Conservation (phyloP, 1,284 basidiomycete genomes). For the Microbotryum violaceum region DNA sequence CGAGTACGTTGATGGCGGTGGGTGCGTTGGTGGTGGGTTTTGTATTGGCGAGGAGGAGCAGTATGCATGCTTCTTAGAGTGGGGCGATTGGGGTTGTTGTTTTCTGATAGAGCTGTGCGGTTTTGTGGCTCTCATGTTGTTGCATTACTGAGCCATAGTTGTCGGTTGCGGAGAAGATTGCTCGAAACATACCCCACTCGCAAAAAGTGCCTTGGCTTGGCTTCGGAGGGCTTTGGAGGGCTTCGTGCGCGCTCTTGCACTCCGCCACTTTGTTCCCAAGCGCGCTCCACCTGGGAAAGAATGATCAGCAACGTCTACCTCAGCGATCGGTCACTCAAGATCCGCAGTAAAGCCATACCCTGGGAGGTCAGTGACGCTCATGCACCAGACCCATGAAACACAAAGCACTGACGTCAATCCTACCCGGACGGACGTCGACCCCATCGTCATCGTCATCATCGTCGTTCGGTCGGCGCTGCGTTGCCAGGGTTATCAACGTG, state of each 20-base stretch:
- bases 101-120: no score
- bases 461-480: neutral
- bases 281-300: neutral
- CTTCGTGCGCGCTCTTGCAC: no score
- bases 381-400: no score
- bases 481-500: constrained; percentile 81
- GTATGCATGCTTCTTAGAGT: neutral
- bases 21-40: constrained; percentile 3
- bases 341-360: constrained; percentile 80
- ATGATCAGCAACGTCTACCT: constrained; percentile 77
- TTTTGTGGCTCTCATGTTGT: neutral
- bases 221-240: no score
- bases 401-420: neutral
- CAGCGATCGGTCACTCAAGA: constrained; percentile 77
- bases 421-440: no score
- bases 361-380: constrained; percentile 67
- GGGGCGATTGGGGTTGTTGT: no score
- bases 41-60: neutral
- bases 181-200: no score
- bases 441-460: neutral
- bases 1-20: constrained; percentile 17
- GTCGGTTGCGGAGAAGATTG: no score
- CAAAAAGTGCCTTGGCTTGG: no score
- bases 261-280: neutral
- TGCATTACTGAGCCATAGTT: neutral